Evolutionary conservation across 108 stramenopile species (phyloP), one percentile per base, ranked within the genome.

Genomic region (Epithemia pelagica): DNA sequence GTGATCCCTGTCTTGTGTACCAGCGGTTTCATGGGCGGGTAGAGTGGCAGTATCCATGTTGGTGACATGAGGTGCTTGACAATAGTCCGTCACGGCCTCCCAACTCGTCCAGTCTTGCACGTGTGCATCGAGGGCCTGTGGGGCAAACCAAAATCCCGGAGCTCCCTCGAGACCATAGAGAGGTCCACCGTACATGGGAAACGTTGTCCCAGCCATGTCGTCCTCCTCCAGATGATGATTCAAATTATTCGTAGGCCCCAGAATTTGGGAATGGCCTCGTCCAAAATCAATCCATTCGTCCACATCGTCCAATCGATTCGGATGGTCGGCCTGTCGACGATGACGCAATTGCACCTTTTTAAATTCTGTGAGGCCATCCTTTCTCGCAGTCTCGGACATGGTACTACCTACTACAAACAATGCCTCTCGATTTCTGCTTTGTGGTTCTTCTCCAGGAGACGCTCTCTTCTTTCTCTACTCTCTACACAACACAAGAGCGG

Each of bases 11-110:
- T n/a, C n/a, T n/a, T n/a, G n/a, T n/a, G n/a, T n/a, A n/a, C n/a
- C n/a, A n/a, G n/a, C n/a, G 15, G 37, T 46, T 10, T 46, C 37
- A 10, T 46, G 10, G 37, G 5, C 37, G 15, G 10, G 37, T 10
- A 10, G 5, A 5, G 37, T 46, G 15, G 15, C 5, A 46, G 26
- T 28, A 62, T 84, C 79, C 62, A 82, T 84, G 54, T 88, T 84
- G 61, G 87, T 88, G 2, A 52, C 37, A 62, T 84, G 79, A 53
- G 83, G 81, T 0, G n/a, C 8, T 66, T 88, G 78, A 59, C 84
- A 85, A 62, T 74, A 88, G 26, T 68, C 30, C 1, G 73, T 59
- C 2, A 88, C 78, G 5, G 83, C 66, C 30, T 29, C 61, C 52
- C 64, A 74, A 0, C 82, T 74, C 18, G 85, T 52, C 33, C 69